Conservation (phyloP, 2,329 filamentous ascomycete species). For the Dendryphion nanum region DNA sequence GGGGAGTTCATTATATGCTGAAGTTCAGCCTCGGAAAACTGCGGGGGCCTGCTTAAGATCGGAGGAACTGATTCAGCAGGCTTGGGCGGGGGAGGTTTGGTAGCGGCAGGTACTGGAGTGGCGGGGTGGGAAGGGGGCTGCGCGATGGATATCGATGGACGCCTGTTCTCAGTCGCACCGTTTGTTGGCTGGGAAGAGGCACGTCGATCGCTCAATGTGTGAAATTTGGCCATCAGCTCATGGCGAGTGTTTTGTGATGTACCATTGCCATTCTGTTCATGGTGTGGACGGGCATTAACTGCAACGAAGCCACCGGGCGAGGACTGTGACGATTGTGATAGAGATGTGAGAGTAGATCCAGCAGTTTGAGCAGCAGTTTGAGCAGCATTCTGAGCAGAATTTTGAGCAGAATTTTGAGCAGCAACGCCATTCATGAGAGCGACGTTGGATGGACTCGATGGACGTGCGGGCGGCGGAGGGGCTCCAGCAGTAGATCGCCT, state of each 20-base stretch:
- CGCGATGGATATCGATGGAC: constrained; percentile 27
- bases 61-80: constrained; percentile 11
- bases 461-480: constrained; percentile 24
- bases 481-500: constrained; percentile 55
- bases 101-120: constrained; percentile 15
- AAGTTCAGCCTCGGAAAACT: constrained; percentile 39
- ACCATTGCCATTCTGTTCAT: constrained; percentile 47
- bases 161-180: constrained; percentile 19
- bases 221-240: constrained; percentile 64
- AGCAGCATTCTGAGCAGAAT: no score
- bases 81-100: constrained; percentile 32
- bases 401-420: constrained; percentile 22
- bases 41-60: constrained; percentile 19
- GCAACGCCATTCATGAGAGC: constrained; percentile 40
- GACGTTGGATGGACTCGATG: constrained; percentile 42
- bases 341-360: constrained; percentile 26
- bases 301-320: constrained; percentile 58
- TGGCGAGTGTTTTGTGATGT: constrained; percentile 56
- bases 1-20: constrained; percentile 45
- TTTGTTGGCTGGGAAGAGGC: constrained; percentile 27
- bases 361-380: constrained; percentile 30
- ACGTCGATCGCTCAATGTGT: constrained; percentile 56
- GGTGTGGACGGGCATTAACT: constrained; percentile 53
- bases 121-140: constrained; percentile 21
- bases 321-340: constrained; percentile 21